A percentile compares a stretch with the other conserved stretches of the same genome.
These are phyloP conservation scores for Lichtheimia hyalospora DNA, from an alignment of 371 early-diverging fungal genomes.

Conservation along the genomic window DNA sequence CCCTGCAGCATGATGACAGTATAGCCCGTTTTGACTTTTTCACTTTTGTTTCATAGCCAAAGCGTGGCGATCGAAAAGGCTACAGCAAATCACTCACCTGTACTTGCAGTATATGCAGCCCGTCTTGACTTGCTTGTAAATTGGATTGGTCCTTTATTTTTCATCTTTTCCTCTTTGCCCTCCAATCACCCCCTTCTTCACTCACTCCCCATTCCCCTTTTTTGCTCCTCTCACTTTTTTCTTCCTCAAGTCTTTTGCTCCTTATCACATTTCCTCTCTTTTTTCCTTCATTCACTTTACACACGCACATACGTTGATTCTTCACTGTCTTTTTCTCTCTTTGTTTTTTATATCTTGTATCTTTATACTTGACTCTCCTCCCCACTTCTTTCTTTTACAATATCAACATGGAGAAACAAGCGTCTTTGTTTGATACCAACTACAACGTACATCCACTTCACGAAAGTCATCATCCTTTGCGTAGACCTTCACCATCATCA, in stretches of 20 bases:
- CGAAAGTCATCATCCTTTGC: background rate
- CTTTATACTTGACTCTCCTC: too few species aligned
- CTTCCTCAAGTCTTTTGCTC: background rate
- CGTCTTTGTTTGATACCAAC: background rate
- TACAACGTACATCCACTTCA: background rate
- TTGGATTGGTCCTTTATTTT: conserved; percentile 1
- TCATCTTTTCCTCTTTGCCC: conserved; percentile 2
- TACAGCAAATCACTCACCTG: too few species aligned
- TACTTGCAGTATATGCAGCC: too few species aligned
- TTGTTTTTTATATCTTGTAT: background rate
- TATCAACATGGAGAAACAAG: background rate
- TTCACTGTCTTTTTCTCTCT: background rate
- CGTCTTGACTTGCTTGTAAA: background rate
- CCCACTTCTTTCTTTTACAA: too few species aligned
- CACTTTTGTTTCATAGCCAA: background rate
- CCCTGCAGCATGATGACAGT: conserved; percentile 3
- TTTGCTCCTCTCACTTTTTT: conserved; percentile 3
- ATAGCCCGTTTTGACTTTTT: background rate
- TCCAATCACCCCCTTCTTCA: conserved; percentile 1
- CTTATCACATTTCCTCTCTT: background rate
- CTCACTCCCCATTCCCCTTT: conserved; percentile 1
- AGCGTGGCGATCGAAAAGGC: background rate
- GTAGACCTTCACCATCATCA: conserved; percentile 23
- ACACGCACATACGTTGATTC: background rate
- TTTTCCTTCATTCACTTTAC: background rate